Evolutionary conservation across 495 filamentous ascomycete genomes (phyloP), one percentile per base, ranked within the genome.

Genomic region (Aspergillus leporis): DNA sequence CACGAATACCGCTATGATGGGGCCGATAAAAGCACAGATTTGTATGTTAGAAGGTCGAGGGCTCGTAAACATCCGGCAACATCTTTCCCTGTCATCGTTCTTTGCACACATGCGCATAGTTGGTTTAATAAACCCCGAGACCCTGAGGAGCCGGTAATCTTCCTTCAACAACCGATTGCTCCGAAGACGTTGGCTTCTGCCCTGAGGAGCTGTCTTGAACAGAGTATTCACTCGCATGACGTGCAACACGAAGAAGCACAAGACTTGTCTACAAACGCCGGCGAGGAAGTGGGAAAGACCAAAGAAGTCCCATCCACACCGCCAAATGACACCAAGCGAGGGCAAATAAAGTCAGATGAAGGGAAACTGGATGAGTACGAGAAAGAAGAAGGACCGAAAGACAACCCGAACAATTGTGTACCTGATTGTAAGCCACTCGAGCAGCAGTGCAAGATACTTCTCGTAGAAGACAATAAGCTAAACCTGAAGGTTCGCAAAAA

Each of bases 381-480:
- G 32, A 22, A 14, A 6, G 5, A 31, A 12, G 22, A 50, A n/a
- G n/a, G n/a, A 36, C 22, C 36, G 5, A 12, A 22, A 0, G 6
- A 23, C 16, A 48, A 31, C 19, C 47, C 18, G 14, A 23, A 38
- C 53, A 7, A 5, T 22, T 19, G 19, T 3, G 18, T 30, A 3
- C n/a, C 34, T 36, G 13, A 36, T 36, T 8, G 23, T 5, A 32
- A 22, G 48, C 2, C 53, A 41, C 36, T 34, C 28, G 19, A 45
- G 21, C 48, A 62, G 14, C 56, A 62, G 30, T 36, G 34, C 13
- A 36, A 36, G 34, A 53, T 74, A 16, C 68, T 76, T 10, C 65
- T 75, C 13, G 73, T 76, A 1, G 74, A 77, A 45, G 73, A 76
- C 43, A 77, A 77, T 56, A 60, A 67, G 0, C 73, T 77, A 40